Evolutionary conservation across 2,329 filamentous ascomycete genomes (phyloP), one percentile per base, ranked within the genome.

Genomic region (Orbilia quercus): DNA sequence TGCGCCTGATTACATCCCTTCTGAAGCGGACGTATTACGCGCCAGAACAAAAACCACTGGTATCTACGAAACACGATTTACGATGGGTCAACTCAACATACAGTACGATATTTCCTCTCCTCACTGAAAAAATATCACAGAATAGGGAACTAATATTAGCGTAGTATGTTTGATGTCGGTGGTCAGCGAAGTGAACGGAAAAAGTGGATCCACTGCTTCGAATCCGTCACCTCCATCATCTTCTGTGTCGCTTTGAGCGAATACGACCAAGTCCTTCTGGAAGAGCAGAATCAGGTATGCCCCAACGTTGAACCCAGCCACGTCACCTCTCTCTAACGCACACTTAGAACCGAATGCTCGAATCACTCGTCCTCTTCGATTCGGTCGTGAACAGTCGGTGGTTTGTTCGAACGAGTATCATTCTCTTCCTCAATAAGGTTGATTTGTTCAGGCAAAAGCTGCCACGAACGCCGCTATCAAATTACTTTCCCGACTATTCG

Each of bases 181-280:
- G 95, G 95, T 22, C 95, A 99, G 82, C 86, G 95, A 80, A 98
- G 94, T 81, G 95, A 99, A 82, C 88, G 95, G 75, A 99, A 99
- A 85, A 99, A 99, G 84, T 99, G 95, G 95, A 99, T 99, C 80
- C 95, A 99, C 83, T 99, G 95, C 83, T 99, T 99, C 81, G 95
- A 99, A 82, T 98, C 98, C 78, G 95, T 99, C 78, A 99, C 95
- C 45, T 98, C 95, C 2, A 99, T 99, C 81, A 99, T 99, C 77
- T 99, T 99, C 82, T 99, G 95, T 80, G 95, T 99, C 75, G 95
- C 95, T 14, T 83, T 99, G 77, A 98, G 93, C 83, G 95, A 99
- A 82, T 99, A 99, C 81, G 95, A 99, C 79, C 95, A 99, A 82
- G 94, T 97, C 3, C 84, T 99, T 60, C 84, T 99, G 42, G 95